Evolutionary conservation across 495 filamentous ascomycete genomes (phyloP), one percentile per base, ranked within the genome.

Genomic region (Lepraria neglecta): DNA sequence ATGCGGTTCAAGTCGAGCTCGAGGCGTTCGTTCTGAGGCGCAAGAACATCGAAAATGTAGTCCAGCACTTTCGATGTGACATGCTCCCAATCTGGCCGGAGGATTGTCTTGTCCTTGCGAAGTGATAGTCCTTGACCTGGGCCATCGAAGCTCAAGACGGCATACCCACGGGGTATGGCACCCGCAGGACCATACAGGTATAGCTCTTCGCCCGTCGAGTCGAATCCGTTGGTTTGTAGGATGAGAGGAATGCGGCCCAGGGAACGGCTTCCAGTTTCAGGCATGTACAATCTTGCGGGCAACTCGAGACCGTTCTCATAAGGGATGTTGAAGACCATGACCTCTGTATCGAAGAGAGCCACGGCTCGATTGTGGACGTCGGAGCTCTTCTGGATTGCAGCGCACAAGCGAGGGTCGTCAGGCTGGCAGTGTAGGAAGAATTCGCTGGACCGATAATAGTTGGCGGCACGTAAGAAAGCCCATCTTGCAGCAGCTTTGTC

Each of bases 51-150:
- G 7, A 38, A 38, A 3, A 56, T 15, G 7, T 15, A 47, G 33
- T 35, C 48, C 7, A 47, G 40, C 14, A 47, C 43, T 45, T 46
- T 43, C 40, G 21, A 44, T 28, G 14, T 38, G 28, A 47, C 56
- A 21, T 15, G 43, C n/a, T 58, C 45, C 56, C 56, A 58, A 47
- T 47, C 53, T 15, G 53, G 35, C 10, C 53, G 72, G 67, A 82
- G 65, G 2, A 11, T 31, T 1, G 71, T 3, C 9, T 63, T 62
- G 44, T 77, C 45, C 0, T 65, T 61, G 0, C 69, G 65, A 0
- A 79, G 67, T 0, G 69, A 46, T 1, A 78, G 52, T 0, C 80
- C 80, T 57, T 83, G 80, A 0, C 80, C 80, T 0, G 80, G 80
- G 0, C 78, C 80, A 1, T 82, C 53, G 12, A 56, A 56, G 17